phyloP scores from a whole-genome alignment of 768 basidiomycete species.

The Arthromyces matolae region DNA sequence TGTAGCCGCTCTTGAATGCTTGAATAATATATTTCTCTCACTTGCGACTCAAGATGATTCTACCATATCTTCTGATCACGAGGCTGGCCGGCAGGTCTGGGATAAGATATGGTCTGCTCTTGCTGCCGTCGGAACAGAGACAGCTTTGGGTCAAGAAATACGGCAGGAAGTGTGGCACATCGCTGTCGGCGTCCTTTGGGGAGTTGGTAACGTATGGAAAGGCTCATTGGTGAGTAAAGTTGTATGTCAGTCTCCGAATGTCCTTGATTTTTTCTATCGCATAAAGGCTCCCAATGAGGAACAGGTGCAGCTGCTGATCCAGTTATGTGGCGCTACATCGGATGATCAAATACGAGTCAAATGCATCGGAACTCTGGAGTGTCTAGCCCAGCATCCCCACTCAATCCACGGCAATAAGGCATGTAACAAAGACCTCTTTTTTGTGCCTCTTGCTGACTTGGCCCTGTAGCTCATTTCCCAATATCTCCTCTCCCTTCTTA shows the following conservation, averaged over 20 bases:
- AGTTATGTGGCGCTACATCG: conserved; percentile 52
- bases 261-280: background rate
- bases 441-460: background rate
- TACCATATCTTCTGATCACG: conserved; percentile 39
- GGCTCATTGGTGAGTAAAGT: conserved; percentile 51
- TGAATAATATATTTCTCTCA: conserved; percentile 86
- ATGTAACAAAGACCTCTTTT: conserved; percentile 12
- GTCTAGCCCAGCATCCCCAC: conserved; percentile 67
- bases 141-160: conserved; percentile 60
- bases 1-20: conserved; percentile 79
- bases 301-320: conserved; percentile 63
- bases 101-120: conserved; percentile 62
- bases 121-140: conserved; percentile 54
- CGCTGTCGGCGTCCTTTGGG: conserved; percentile 84
- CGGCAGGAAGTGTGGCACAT: conserved; percentile 76
- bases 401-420: conserved; percentile 68
- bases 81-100: conserved; percentile 57
- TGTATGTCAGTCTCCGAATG: background rate
- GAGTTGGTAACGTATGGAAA: conserved; percentile 74
- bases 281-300: conserved; percentile 53
- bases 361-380: conserved; percentile 83
- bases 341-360: conserved; percentile 63
- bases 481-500: conserved; percentile 65
- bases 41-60: conserved; percentile 48
- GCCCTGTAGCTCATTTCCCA: conserved; percentile 51